A percentile compares a stretch with the other conserved stretches of the same genome.
These are phyloP conservation scores for Boehmeria nivea DNA, from an alignment of 306 rosid species.

Conservation along the genomic window DNA sequence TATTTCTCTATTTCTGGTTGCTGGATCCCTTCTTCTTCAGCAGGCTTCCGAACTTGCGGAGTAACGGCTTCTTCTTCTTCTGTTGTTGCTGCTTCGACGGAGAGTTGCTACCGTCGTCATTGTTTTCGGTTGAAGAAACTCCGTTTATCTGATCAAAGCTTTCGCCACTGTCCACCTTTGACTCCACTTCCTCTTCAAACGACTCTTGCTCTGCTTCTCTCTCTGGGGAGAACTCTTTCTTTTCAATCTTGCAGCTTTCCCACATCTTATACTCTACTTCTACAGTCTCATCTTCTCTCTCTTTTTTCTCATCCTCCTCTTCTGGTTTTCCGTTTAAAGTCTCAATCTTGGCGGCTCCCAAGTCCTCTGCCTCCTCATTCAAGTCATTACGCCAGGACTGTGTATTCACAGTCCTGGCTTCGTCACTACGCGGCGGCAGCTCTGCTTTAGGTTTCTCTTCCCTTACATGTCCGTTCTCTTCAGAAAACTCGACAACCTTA, in stretches of 20 bases:
- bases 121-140: slow-evolving; percentile 37
- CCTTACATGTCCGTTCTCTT: slow-evolving; percentile 77
- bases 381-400: no score
- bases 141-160: slow-evolving; percentile 65
- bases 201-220: slow-evolving; percentile 65
- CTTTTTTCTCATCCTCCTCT: slow-evolving; percentile 42
- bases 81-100: slow-evolving; percentile 61
- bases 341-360: slow-evolving; percentile 32
- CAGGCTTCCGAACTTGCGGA: slow-evolving; percentile 82
- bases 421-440: slow-evolving; percentile 36
- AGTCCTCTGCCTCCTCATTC: slow-evolving; percentile 40
- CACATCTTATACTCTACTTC: slow-evolving; percentile 77
- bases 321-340: slow-evolving; percentile 38
- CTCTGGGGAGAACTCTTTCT: slow-evolving; percentile 86
- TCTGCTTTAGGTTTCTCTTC: slow-evolving; percentile 59
- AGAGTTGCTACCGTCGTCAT: slow-evolving; percentile 43
- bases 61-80: slow-evolving; percentile 90
- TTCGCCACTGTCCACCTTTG: slow-evolving; percentile 48
- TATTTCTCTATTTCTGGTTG: slow-evolving; percentile 57
- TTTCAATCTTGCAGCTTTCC: slow-evolving; percentile 95
- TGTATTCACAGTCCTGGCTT: slow-evolving; percentile 27
- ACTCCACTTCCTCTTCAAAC: slow-evolving; percentile 60
- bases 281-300: slow-evolving; percentile 44
- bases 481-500: slow-evolving; percentile 90
- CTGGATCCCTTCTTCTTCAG: slow-evolving; percentile 79